Evolutionary conservation across 2,329 filamentous ascomycete species (phyloP).

Genomic region (Ophiostoma sp.): DNA sequence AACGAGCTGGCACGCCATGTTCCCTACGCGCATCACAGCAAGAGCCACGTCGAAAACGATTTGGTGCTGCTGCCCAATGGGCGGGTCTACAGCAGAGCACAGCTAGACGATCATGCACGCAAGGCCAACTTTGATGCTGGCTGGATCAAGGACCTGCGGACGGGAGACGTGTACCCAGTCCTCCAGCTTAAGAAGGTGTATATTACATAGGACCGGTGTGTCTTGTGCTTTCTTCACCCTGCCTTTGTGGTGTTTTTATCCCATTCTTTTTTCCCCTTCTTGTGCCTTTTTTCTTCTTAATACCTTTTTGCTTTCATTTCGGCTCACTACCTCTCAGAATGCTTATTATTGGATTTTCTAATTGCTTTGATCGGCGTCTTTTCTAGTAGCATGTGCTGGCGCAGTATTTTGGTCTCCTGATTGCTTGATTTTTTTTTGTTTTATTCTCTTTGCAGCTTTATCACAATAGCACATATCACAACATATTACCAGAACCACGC

Average conservation of each 20-base stretch:
- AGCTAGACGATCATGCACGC: slow-evolving; percentile 68
- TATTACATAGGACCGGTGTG: slow-evolving; percentile 58
- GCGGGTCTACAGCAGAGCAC: slow-evolving; percentile 72
- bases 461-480: background rate
- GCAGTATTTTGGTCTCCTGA: background rate
- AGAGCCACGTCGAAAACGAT: slow-evolving; percentile 86
- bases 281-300: background rate
- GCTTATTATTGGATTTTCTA: background rate
- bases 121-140: slow-evolving; percentile 67
- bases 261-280: background rate
- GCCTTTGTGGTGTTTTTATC: background rate
- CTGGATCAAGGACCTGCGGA: slow-evolving; percentile 72
- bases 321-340: background rate
- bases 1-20: slow-evolving; percentile 85
- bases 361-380: background rate
- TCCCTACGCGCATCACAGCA: slow-evolving; percentile 91
- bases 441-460: background rate
- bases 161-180: slow-evolving; percentile 60
- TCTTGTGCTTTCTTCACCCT: background rate
- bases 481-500: background rate
- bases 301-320: background rate
- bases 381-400: background rate
- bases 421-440: background rate
- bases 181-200: slow-evolving; percentile 77
- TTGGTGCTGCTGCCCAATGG: slow-evolving; percentile 82